phyloP scores from a whole-genome alignment of 2,329 filamentous ascomycete species.

The Aspergillus jensenii region DNA sequence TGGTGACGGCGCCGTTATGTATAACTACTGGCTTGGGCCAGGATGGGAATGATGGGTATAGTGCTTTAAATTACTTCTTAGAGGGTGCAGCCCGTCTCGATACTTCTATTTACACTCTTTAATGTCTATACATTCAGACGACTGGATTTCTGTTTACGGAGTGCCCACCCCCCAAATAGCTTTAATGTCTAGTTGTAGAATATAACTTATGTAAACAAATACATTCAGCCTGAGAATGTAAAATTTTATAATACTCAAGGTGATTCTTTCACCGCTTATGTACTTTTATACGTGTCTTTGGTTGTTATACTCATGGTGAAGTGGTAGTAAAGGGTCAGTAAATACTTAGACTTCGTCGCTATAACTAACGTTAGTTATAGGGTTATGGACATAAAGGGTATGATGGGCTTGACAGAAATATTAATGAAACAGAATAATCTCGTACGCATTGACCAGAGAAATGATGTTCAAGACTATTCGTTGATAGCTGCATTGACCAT shows the following conservation, averaged over 20 bases:
- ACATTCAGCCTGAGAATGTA: background rate
- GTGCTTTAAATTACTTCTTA: background rate
- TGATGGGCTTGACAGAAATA: background rate
- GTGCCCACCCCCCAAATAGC: background rate
- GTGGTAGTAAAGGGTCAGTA: background rate
- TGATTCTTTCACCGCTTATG: background rate
- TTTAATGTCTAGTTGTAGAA: background rate
- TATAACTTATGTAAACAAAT: background rate
- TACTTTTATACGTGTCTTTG: no score
- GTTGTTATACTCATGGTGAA: no score
- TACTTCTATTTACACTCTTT: constrained; percentile 5
- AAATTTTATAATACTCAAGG: no score
- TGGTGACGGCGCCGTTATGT: background rate
- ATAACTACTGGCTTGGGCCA: background rate
- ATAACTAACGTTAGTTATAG: background rate
- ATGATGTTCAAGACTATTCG: background rate
- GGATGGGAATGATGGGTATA: background rate
- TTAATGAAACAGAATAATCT: background rate
- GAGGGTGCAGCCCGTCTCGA: background rate
- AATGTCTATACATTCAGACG: constrained; percentile 2
- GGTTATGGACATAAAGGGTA: background rate
- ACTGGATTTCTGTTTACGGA: background rate
- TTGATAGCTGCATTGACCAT: background rate
- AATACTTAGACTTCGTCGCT: background rate
- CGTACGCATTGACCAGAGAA: background rate